A percentile compares a stretch with the other conserved stretches of the same genome.
Evolutionary conservation across 2,329 filamentous ascomycete species (phyloP).

Genomic region (Fusarium sp.): DNA sequence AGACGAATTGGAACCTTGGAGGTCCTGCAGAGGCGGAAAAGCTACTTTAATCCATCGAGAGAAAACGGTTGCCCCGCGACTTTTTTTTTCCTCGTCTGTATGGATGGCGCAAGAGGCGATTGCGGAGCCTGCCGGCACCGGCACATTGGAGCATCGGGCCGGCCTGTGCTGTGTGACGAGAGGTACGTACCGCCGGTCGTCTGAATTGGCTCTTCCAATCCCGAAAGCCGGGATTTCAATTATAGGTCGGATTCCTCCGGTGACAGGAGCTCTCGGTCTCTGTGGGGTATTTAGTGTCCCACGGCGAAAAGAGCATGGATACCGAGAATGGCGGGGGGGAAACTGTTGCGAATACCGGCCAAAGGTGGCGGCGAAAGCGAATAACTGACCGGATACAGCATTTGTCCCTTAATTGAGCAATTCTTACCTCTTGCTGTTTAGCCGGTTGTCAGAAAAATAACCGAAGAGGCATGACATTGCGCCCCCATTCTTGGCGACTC

Average conservation of each 20-base stretch:
- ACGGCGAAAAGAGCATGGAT: neutral
- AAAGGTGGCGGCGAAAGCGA: neutral
- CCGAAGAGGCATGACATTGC: neutral
- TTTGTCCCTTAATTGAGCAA: neutral
- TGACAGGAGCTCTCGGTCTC: neutral
- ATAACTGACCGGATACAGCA: neutral
- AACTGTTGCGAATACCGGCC: neutral
- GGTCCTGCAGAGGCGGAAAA: slow-evolving; percentile 4
- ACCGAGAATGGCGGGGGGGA: neutral
- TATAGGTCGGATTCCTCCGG: neutral
- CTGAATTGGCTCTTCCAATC: neutral
- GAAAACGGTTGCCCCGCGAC: slow-evolving; percentile 11
- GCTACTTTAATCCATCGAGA: neutral
- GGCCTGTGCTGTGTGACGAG: neutral
- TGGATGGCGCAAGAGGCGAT: slow-evolving; percentile 19
- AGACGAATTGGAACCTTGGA: slow-evolving; percentile 17
- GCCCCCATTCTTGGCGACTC: neutral
- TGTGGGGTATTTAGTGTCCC: neutral
- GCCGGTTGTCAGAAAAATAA: neutral
- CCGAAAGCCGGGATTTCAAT: neutral
- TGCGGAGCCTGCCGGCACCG: slow-evolving; percentile 30
- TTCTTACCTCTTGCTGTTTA: neutral
- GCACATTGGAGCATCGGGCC: neutral
- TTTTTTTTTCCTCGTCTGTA: slow-evolving; percentile 25
- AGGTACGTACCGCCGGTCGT: slow-evolving; percentile 3